Percentiles rank a stretch among this genome's conserved stretches.
phyloP scores from a whole-genome alignment of 768 basidiomycete species.

The Basidioascus undulatus region DNA sequence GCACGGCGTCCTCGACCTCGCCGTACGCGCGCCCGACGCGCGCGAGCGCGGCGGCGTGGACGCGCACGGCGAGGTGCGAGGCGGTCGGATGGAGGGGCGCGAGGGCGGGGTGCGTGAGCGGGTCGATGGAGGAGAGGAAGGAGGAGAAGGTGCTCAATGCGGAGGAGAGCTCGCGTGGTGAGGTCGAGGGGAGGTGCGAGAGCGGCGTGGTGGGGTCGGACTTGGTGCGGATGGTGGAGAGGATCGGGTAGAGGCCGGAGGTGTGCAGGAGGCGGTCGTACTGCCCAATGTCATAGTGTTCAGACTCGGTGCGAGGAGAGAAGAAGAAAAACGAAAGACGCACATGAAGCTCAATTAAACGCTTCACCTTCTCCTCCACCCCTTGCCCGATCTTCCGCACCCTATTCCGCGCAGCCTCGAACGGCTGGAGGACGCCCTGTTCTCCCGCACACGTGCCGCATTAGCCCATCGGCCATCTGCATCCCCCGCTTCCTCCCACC shows the following conservation, averaged over 20 bases:
- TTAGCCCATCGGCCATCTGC: too few species aligned
- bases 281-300: too few species aligned
- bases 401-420: conserved; percentile 39
- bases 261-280: not conserved
- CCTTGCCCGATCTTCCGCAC: conserved; percentile 31
- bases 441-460: too few species aligned
- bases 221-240: not conserved
- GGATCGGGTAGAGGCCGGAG: not conserved
- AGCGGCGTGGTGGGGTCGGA: conserved; percentile 28
- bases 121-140: conserved; percentile 64
- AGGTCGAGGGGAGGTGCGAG: conserved; percentile 43
- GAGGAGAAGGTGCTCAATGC: conserved; percentile 42
- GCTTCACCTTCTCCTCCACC: conserved; percentile 35
- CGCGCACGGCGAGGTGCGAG: conserved; percentile 34
- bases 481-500: too few species aligned
- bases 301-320: not conserved
- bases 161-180: conserved; percentile 34
- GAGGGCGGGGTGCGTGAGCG: conserved; percentile 48
- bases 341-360: conserved; percentile 24
- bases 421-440: conserved; percentile 40
- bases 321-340: conserved; percentile 4
- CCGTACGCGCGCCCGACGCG: conserved; percentile 47
- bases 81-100: conserved; percentile 42
- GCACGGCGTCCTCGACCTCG: conserved; percentile 48
- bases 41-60: conserved; percentile 52